Conservation (phyloP, 192 early-diverging fungal genomes). For the Funneliformis geosporum region DNA sequence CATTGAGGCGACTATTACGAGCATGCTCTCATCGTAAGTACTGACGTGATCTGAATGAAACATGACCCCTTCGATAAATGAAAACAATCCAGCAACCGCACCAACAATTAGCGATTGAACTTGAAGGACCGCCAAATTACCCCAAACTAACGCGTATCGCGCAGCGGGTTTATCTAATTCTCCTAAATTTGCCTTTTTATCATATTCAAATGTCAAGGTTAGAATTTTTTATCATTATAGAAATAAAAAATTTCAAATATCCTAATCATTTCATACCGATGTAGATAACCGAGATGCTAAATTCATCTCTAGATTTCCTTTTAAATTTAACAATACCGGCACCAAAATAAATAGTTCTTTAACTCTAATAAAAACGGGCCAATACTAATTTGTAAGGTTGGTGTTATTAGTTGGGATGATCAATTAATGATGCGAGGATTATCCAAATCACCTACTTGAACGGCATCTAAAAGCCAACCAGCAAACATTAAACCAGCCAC, state of each 20-base stretch:
- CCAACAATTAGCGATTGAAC: slow-evolving; percentile 74
- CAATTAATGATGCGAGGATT: not conserved
- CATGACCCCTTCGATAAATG: slow-evolving; percentile 59
- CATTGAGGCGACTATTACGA: slow-evolving; percentile 68
- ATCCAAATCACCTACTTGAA: slow-evolving; percentile 48
- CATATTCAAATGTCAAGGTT: not conserved
- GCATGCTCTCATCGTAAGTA: slow-evolving; percentile 47
- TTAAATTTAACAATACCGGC: slow-evolving; percentile 81
- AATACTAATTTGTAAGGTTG: slow-evolving; percentile 47
- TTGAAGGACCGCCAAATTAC: slow-evolving; percentile 76
- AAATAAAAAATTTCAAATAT: not conserved
- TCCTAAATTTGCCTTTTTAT: slow-evolving; percentile 63
- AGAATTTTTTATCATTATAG: not conserved
- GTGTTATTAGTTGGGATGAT: not conserved
- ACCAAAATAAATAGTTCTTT: slow-evolving; percentile 84
- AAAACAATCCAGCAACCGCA: slow-evolving; percentile 69
- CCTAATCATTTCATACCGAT: slow-evolving; percentile 41
- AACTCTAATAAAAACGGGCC: slow-evolving; percentile 66
- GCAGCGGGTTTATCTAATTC: slow-evolving; percentile 55
- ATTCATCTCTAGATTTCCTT: slow-evolving; percentile 92
- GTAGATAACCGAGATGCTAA: slow-evolving; percentile 86
- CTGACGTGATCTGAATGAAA: slow-evolving; percentile 48
- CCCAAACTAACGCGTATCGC: slow-evolving; percentile 59
- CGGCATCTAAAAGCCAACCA: slow-evolving; percentile 68
- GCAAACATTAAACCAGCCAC: slow-evolving; percentile 70